Evolutionary conservation across 768 basidiomycete species (phyloP), one percentile per base, ranked within the genome.

Genomic region (Calocera cornea): DNA sequence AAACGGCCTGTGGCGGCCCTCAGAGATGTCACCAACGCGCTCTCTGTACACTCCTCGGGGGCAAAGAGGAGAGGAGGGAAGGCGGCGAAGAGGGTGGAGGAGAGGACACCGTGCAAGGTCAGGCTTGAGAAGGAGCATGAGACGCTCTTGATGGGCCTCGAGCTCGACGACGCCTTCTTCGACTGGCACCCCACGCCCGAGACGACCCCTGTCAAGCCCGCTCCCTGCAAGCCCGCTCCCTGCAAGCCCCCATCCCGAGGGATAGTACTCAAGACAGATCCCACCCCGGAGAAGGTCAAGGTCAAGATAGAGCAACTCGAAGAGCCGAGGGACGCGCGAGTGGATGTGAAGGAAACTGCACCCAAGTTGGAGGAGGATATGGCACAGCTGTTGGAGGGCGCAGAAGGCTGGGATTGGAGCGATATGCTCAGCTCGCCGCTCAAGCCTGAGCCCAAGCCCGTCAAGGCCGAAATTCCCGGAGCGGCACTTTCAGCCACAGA

Each of bases 381-480:
- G 34, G 73, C 76, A 1, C 72, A 76, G 2, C 78, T 89, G 16
- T 72, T 87, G n/a, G 83, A 86, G 33, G 88, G 87, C 0, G 84
- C 84, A 0, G 88, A 87, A 71, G 78, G 81, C 40, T 88, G 87
- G 86, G 86, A 90, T 70, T 85, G 86, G 83, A 79, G 82, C 34
- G 83, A 85, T 68, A 82, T 82, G 79, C 78, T 60, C 19, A 29
- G 27, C 22, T 60, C 54, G 24, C 54, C 80, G 64, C 74, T 77
- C 0, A 83, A 84, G 68, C 79, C 80, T 34, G 68, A 83, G 47
- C 82, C 81, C 67, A 86, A 83, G 67, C 77, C 79, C 34, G 19
- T 17, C 33, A 49, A 27, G 11, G 33, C 22, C 10, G 41, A 36
- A 41, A 27, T 16, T 0, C 19, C 34, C 22, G 1, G 33, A 5